Evolutionary conservation across 1,284 basidiomycete species (phyloP).

Genomic region (Sphagnurus paluster): DNA sequence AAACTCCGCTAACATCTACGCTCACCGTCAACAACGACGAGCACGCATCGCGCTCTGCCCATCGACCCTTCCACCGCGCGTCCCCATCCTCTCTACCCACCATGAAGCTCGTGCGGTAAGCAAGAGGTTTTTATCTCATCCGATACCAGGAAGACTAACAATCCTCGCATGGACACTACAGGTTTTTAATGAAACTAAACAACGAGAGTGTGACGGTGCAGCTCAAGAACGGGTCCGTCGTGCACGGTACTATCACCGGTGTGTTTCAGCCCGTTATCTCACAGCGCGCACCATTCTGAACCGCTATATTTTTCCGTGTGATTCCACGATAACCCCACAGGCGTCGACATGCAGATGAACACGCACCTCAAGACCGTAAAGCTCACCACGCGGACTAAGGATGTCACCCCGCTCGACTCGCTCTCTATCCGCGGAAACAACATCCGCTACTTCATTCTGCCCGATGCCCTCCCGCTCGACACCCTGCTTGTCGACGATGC

Average conservation of each 20-base stretch:
- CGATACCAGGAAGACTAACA: constrained; percentile 9
- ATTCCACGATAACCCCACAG: constrained; percentile 48
- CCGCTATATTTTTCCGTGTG: background rate
- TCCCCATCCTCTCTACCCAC: constrained; percentile 3
- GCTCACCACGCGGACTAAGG: constrained; percentile 88
- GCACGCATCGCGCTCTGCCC: constrained; percentile 2
- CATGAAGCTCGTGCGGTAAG: constrained; percentile 49
- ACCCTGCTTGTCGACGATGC: constrained; percentile 97
- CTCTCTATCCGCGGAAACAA: constrained; percentile 93
- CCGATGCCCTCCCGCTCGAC: constrained; percentile 94
- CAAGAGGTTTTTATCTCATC: constrained; percentile 10
- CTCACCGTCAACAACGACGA: constrained; percentile 15
- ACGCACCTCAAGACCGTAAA: constrained; percentile 97
- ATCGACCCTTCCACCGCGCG: background rate
- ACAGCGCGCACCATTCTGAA: background rate
- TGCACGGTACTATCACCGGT: constrained; percentile 98
- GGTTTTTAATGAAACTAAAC: constrained; percentile 99
- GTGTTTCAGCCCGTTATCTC: constrained; percentile 23
- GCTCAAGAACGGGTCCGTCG: constrained; percentile 95
- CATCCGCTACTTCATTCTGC: constrained; percentile 93
- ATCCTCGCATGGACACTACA: constrained; percentile 34
- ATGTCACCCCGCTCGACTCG: constrained; percentile 80
- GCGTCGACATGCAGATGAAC: constrained; percentile 97
- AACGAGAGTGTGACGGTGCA: constrained; percentile 99
- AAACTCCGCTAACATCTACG: constrained; percentile 14